Percentiles rank a stretch among this genome's conserved stretches.
phyloP scores from a whole-genome alignment of 768 basidiomycete genomes.

The Fomitopsis serialis region DNA sequence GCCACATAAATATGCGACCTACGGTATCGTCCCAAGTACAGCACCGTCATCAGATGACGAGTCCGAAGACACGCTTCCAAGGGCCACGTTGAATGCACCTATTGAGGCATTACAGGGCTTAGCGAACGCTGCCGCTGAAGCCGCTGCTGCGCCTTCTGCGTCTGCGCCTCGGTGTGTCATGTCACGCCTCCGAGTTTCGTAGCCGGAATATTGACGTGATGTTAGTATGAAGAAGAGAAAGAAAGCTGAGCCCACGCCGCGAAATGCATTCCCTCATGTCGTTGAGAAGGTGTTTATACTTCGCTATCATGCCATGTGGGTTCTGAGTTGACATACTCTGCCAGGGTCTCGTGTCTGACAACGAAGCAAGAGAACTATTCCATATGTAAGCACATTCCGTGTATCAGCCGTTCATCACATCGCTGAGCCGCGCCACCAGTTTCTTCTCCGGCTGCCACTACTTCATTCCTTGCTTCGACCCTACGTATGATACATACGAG shows the following conservation, averaged over 20 bases:
- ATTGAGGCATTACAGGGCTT: constrained; percentile 92
- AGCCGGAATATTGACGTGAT: constrained; percentile 1
- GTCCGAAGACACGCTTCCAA: constrained; percentile 83
- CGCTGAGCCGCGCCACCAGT: constrained; percentile 34
- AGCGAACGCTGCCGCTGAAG: constrained; percentile 93
- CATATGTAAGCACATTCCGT: constrained; percentile 80
- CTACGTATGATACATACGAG: constrained; percentile 89
- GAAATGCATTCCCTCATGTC: constrained; percentile 84
- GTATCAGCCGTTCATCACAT: constrained; percentile 19
- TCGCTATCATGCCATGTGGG: not conserved
- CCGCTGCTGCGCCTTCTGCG: constrained; percentile 72
- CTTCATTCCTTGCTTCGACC: constrained; percentile 95
- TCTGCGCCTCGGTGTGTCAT: constrained; percentile 49
- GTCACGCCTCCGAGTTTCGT: not conserved
- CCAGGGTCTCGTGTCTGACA: constrained; percentile 80
- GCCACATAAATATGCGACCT: constrained; percentile 88
- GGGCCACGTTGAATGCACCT: constrained; percentile 81
- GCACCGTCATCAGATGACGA: constrained; percentile 87
- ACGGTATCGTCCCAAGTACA: constrained; percentile 83
- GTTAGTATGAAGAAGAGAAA: constrained; percentile 78
- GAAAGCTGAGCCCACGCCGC: constrained; percentile 75
- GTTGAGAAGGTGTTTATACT: constrained; percentile 64
- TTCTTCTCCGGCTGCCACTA: constrained; percentile 96
- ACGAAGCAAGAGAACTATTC: constrained; percentile 86
- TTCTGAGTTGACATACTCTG: not conserved